Conservation (phyloP, 495 filamentous ascomycete species). For the Aspergillus ellipticus region DNA sequence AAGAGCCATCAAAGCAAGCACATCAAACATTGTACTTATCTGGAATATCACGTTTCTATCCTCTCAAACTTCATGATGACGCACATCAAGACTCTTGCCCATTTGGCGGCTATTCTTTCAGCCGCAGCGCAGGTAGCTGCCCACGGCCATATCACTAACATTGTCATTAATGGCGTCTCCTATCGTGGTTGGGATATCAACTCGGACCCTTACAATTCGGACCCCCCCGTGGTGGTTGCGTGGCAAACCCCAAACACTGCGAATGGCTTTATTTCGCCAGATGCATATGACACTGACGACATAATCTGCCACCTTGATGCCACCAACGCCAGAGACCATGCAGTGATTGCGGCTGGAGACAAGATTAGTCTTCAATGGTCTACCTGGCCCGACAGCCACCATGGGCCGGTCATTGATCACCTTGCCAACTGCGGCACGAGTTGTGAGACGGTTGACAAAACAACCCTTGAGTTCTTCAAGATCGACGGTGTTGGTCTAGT, state of each 20-base stretch:
- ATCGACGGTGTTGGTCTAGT: constrained; percentile 54
- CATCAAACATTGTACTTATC: background rate
- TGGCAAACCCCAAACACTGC: constrained; percentile 45
- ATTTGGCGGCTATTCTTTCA: constrained; percentile 1
- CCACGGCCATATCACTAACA: constrained; percentile 28
- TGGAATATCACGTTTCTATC: background rate
- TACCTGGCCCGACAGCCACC: constrained; percentile 45
- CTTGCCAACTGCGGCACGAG: constrained; percentile 59
- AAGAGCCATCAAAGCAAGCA: background rate
- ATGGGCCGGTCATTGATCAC: constrained; percentile 61
- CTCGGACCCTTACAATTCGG: constrained; percentile 29
- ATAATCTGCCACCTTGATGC: constrained; percentile 50
- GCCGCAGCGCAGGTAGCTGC: constrained; percentile 18
- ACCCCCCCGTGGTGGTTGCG: constrained; percentile 40
- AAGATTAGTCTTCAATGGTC: constrained; percentile 41
- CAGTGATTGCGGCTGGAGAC: constrained; percentile 40
- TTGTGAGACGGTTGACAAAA: constrained; percentile 54
- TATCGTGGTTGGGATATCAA: constrained; percentile 44
- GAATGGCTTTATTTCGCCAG: constrained; percentile 50
- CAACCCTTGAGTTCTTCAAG: constrained; percentile 61
- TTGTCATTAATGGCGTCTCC: constrained; percentile 30
- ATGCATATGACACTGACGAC: constrained; percentile 36
- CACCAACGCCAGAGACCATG: constrained; percentile 34
- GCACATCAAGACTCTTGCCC: background rate
- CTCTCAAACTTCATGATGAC: background rate